A percentile compares a stretch with the other conserved stretches of the same genome.
Conservation (phyloP, 2,329 filamentous ascomycete genomes). For the Exophiala lecanii-corni region DNA sequence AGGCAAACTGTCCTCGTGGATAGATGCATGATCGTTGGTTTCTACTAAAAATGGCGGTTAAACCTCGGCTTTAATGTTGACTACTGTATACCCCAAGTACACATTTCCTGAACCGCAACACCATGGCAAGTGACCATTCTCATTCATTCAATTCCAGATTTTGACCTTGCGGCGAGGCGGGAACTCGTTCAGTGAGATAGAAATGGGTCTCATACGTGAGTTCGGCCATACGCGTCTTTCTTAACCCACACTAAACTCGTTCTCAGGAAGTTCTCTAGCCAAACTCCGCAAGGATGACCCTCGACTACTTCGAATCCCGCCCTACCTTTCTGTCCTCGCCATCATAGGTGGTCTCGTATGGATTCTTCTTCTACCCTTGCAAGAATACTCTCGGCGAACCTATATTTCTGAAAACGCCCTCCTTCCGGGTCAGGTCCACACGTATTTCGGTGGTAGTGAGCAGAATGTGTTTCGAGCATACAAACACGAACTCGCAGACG, state of each 20-base stretch:
- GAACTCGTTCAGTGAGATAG: conserved; percentile 20
- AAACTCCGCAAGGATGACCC: conserved; percentile 66
- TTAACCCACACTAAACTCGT: conserved; percentile 19
- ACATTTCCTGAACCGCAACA: conserved; percentile 8
- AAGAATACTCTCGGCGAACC: conserved; percentile 84
- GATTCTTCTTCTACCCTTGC: conserved; percentile 82
- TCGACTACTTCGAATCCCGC: conserved; percentile 74
- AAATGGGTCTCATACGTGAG: conserved; percentile 25
- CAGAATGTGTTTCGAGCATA: conserved; percentile 92
- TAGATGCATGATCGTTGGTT: too few species aligned
- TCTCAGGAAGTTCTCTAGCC: conserved; percentile 17
- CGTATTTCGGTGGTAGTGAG: conserved; percentile 94
- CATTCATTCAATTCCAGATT: too few species aligned
- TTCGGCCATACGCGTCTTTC: conserved; percentile 12
- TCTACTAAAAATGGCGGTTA: too few species aligned
- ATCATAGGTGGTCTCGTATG: conserved; percentile 81
- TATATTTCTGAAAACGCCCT: conserved; percentile 98
- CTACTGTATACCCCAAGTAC: conserved; percentile 12
- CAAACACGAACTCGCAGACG: conserved; percentile 69
- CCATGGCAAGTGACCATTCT: not conserved
- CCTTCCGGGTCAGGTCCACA: conserved; percentile 91
- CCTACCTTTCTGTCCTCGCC: conserved; percentile 80
- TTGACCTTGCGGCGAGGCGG: conserved; percentile 22
- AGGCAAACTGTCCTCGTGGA: too few species aligned
- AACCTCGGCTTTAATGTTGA: too few species aligned